Evolutionary conservation across 1,139 yeast species (phyloP), one percentile per base, ranked within the genome.

Genomic region (Yamadazyma conglobata): DNA sequence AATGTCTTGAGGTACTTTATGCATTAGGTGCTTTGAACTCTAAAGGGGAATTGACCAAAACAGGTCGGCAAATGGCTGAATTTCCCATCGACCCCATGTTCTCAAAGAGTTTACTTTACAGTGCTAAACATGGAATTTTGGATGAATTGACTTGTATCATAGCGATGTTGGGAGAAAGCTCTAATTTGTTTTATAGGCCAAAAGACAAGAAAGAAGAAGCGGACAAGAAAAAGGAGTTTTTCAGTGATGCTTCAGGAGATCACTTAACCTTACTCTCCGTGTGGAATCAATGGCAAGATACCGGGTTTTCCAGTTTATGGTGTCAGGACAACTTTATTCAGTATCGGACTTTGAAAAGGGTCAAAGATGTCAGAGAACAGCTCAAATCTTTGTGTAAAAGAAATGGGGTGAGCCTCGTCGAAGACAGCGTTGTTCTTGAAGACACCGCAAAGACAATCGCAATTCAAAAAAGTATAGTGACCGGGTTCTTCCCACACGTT

Each of bases 1-100:
- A 82, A 44, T 79, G 96, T 0, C 60, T 91, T 30, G 95, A 87
- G 45, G 64, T 79, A 32, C 58, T 91, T 15, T 89, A 91, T 54
- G 79, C 94, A 0, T 56, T 91, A 4, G 97, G 97, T 0, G 97
- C 96, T 0, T 57, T 91, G 32, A 86, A 83, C 43, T 78, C 82
- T n/a, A 64, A 70, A 33, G 96, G 96, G 1, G 72, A 73, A 38
- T 64, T 93, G 19, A 91, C 98, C 0, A 73, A 76, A 35, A 52
- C 79, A 1, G 98, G 98, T 0, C 64, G 86, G 20, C 75, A 77
- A 39, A 86, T 91, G 95, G 85, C 95, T 3, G 95, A 85, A 47
- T 86, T 91, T 44, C 98, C 98, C 0, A 72, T 89, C 5, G 95
- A 86, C 46, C 96, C 96, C 3, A 84, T 84, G 79, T 70, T 86